These are phyloP conservation scores for Cucurbita maxima DNA, from an alignment of 306 rosid genomes.

Conservation along the genomic window DNA sequence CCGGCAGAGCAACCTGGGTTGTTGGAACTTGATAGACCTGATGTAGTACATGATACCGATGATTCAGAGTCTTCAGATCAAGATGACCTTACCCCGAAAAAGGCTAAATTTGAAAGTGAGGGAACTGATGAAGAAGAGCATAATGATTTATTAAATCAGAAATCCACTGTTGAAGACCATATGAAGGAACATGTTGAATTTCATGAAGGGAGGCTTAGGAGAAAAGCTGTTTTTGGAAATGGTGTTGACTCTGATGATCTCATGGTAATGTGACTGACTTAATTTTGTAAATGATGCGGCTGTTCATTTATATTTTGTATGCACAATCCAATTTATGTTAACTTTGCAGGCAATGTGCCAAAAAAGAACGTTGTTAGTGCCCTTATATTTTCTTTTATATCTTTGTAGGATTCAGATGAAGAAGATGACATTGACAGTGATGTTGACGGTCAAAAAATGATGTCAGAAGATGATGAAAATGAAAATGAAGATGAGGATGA, in stretches of 20 bases:
- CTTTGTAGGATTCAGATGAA: slow-evolving; percentile 45
- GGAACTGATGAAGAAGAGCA: slow-evolving; percentile 20
- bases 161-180: slow-evolving; percentile 14
- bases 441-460: slow-evolving; percentile 8
- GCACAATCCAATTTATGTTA: neutral
- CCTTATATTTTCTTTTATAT: slow-evolving; percentile 1
- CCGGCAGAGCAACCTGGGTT: slow-evolving; percentile 16
- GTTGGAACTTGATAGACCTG: slow-evolving; percentile 16
- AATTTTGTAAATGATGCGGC: neutral
- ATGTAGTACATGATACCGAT: slow-evolving; percentile 20
- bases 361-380: neutral
- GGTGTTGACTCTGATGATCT: slow-evolving; percentile 27
- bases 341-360: neutral
- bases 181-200: slow-evolving; percentile 56
- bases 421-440: slow-evolving; percentile 19
- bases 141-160: slow-evolving; percentile 14
- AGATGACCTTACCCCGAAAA: slow-evolving; percentile 17
- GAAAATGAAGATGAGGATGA: slow-evolving; percentile 5
- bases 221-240: slow-evolving; percentile 50
- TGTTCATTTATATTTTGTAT: neutral
- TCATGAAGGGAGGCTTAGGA: slow-evolving; percentile 61
- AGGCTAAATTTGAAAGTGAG: slow-evolving; percentile 8
- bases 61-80: slow-evolving; percentile 40
- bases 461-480: slow-evolving; percentile 19
- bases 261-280: slow-evolving; percentile 25